A percentile compares a stretch with the other conserved stretches of the same genome.
Evolutionary conservation across 2,329 filamentous ascomycete genomes (phyloP).

Genomic region (Neonectria punicea): DNA sequence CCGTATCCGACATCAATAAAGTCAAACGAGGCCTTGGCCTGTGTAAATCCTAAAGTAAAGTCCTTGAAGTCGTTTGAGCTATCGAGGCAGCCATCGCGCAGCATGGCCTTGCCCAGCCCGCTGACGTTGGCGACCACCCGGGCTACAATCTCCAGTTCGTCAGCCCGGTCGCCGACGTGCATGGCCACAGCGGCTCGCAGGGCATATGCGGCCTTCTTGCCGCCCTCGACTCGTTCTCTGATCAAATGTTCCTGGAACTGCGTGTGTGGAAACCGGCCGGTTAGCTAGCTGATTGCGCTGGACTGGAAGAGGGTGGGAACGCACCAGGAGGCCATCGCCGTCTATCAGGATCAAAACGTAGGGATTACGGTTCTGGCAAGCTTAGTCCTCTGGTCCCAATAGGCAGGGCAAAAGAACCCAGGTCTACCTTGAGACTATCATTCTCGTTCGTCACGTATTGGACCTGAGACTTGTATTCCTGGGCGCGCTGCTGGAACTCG

Average conservation of each 20-base stretch:
- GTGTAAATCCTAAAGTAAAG: slow-evolving; percentile 70
- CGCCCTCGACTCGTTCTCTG: slow-evolving; percentile 64
- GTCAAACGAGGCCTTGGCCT: slow-evolving; percentile 68
- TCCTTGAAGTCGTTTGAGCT: slow-evolving; percentile 60
- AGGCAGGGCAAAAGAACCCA: neutral
- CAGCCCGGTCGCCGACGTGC: slow-evolving; percentile 55
- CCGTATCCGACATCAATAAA: slow-evolving; percentile 71
- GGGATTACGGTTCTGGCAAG: slow-evolving; percentile 61
- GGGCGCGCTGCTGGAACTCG: slow-evolving; percentile 61
- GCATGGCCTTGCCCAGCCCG: slow-evolving; percentile 62
- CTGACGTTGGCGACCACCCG: slow-evolving; percentile 66
- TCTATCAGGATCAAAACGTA: slow-evolving; percentile 72
- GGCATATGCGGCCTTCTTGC: slow-evolving; percentile 62
- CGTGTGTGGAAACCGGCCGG: slow-evolving; percentile 16
- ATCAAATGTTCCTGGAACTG: slow-evolving; percentile 69
- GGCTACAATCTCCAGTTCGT: slow-evolving; percentile 64
- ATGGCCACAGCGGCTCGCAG: slow-evolving; percentile 60
- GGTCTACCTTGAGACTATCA: slow-evolving; percentile 58
- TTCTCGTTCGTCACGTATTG: slow-evolving; percentile 51
- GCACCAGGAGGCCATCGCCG: slow-evolving; percentile 70
- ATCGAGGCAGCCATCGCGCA: slow-evolving; percentile 58
- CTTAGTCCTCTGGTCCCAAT: slow-evolving; percentile 27
- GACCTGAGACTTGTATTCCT: slow-evolving; percentile 51
- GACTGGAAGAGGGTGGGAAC: slow-evolving; percentile 12
- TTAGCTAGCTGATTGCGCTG: neutral